Conservation (phyloP, 306 rosid species). For the Cicer bijugum region DNA sequence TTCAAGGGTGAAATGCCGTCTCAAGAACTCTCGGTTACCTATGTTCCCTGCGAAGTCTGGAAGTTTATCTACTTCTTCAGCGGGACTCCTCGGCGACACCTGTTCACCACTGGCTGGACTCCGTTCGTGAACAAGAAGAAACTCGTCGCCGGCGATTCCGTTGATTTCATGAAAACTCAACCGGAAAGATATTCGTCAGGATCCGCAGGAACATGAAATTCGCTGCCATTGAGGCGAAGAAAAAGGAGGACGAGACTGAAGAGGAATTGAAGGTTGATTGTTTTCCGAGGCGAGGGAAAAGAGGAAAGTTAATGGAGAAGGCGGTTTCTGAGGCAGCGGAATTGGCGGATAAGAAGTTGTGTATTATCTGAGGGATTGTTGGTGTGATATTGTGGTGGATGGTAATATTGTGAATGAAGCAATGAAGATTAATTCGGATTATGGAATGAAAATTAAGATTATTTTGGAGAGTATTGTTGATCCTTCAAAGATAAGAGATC, state of each 20-base stretch:
- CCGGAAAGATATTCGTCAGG: slow-evolving; percentile 56
- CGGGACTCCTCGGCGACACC: slow-evolving; percentile 72
- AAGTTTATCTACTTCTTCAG: slow-evolving; percentile 65
- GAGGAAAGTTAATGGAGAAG: too few species aligned
- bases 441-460: slow-evolving; percentile 65
- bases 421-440: slow-evolving; percentile 46
- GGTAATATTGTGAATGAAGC: slow-evolving; percentile 59
- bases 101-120: slow-evolving; percentile 79
- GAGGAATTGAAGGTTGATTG: too few species aligned
- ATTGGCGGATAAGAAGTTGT: slow-evolving; percentile 60
- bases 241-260: too few species aligned
- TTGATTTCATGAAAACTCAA: slow-evolving; percentile 54
- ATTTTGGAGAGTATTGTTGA: slow-evolving; percentile 58
- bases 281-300: too few species aligned
- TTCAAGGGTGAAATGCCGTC: slow-evolving; percentile 59
- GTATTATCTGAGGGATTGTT: slow-evolving; percentile 62
- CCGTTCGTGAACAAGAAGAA: slow-evolving; percentile 68
- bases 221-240: too few species aligned
- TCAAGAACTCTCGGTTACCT: slow-evolving; percentile 59
- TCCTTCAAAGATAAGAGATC: slow-evolving; percentile 56
- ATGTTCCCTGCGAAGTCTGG: slow-evolving; percentile 64
- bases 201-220: slow-evolving; percentile 53
- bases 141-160: slow-evolving; percentile 58
- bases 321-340: slow-evolving; percentile 60
- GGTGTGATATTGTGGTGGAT: slow-evolving; percentile 68